Evolutionary conservation across 768 basidiomycete genomes (phyloP).

Genomic region (Kwoniella europaea): DNA sequence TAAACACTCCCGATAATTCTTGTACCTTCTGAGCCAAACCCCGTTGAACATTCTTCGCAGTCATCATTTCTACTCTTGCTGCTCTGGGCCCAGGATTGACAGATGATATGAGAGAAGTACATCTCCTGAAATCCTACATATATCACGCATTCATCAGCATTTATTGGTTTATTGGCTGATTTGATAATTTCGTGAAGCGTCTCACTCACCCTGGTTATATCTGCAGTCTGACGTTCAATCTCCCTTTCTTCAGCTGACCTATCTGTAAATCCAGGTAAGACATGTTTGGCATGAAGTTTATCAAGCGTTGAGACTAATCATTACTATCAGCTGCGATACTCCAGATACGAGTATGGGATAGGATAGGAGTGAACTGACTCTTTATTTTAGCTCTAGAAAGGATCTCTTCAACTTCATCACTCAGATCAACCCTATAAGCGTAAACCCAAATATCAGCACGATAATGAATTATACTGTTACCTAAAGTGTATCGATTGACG

Average conservation of each 20-base stretch:
- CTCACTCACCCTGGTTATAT: conserved; percentile 78
- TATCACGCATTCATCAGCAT: background rate
- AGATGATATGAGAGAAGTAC: conserved; percentile 71
- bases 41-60: conserved; percentile 92
- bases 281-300: conserved; percentile 94
- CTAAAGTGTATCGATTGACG: too few species aligned
- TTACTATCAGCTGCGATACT: background rate
- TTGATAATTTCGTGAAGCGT: background rate
- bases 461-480: too few species aligned
- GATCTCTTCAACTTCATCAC: conserved; percentile 84
- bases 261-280: conserved; percentile 94
- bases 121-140: conserved; percentile 68
- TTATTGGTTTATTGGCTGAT: background rate
- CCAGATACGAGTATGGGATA: background rate
- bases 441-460: background rate
- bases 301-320: conserved; percentile 79
- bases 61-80: conserved; percentile 62
- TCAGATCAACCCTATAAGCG: conserved; percentile 78
- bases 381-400: conserved; percentile 72
- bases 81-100: conserved; percentile 62
- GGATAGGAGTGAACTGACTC: conserved; percentile 65
- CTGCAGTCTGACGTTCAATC: conserved; percentile 80
- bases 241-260: conserved; percentile 90
- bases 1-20: conserved; percentile 84
- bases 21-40: conserved; percentile 96